phyloP scores from a whole-genome alignment of 129 eudicot species.

The Pseudognaphalium luteoalbum region DNA sequence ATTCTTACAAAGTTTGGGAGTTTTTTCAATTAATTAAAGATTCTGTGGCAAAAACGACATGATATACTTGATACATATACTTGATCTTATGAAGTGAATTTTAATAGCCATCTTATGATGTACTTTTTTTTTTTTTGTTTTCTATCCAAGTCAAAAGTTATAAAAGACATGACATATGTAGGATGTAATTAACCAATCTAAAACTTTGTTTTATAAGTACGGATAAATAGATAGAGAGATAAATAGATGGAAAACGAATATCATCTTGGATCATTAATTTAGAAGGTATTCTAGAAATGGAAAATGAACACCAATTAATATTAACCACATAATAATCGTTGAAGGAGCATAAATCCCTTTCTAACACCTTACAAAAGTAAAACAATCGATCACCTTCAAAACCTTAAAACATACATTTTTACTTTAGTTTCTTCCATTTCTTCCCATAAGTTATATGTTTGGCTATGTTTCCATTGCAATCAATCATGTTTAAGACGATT shows the following conservation, averaged over 20 bases:
- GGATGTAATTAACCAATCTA: too few species aligned
- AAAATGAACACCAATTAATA: conserved; percentile 16
- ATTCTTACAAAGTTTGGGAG: background rate
- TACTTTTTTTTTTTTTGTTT: too few species aligned
- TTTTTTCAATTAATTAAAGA: background rate
- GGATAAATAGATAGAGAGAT: too few species aligned
- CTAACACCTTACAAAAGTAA: conserved; percentile 26
- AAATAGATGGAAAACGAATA: too few species aligned
- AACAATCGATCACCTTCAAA: conserved; percentile 26
- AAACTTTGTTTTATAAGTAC: too few species aligned
- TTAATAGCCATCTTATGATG: too few species aligned
- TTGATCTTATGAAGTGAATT: background rate
- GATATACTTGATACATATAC: background rate
- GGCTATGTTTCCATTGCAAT: background rate
- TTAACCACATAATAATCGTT: conserved; percentile 37
- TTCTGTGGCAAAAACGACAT: background rate
- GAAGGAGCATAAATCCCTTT: conserved; percentile 33
- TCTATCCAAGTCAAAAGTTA: too few species aligned
- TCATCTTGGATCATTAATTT: too few species aligned
- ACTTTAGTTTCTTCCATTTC: background rate
- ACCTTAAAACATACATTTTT: background rate
- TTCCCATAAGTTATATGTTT: background rate
- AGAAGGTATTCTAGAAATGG: too few species aligned
- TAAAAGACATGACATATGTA: too few species aligned
- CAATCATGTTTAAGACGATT: background rate